Evolutionary conservation across 1,284 basidiomycete species (phyloP).

Genomic region (Calocybe gambosa): DNA sequence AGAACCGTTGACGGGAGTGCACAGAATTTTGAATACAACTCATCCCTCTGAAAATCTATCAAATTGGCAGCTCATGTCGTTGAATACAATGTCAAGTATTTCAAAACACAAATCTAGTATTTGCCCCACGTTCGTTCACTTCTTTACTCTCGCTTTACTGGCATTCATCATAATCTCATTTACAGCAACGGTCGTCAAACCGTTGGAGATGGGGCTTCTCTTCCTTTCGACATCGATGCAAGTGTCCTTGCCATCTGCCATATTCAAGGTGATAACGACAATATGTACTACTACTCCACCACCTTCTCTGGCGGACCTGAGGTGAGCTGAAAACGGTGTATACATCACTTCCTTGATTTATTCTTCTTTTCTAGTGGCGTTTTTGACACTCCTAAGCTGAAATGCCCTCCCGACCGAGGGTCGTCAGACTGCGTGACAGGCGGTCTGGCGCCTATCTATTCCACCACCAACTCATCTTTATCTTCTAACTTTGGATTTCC

Average conservation of each 20-base stretch:
- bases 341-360: slow-evolving; percentile 13
- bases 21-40: slow-evolving; percentile 1
- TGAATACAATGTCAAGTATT: slow-evolving; percentile 63
- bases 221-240: slow-evolving; percentile 68
- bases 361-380: slow-evolving; percentile 55
- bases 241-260: slow-evolving; percentile 80
- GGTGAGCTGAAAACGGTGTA: slow-evolving; percentile 39
- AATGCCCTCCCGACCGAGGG: slow-evolving; percentile 91
- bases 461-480: slow-evolving; percentile 35
- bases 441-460: slow-evolving; percentile 63
- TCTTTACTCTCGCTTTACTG: slow-evolving; percentile 23
- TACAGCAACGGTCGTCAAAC: slow-evolving; percentile 84
- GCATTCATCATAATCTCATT: slow-evolving; percentile 22
- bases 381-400: slow-evolving; percentile 82
- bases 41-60: slow-evolving; percentile 27
- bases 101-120: slow-evolving; percentile 79
- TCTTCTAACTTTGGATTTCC: slow-evolving; percentile 23
- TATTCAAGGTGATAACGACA: slow-evolving; percentile 67
- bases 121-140: slow-evolving; percentile 72
- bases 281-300: slow-evolving; percentile 83
- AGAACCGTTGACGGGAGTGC: slow-evolving; percentile 10
- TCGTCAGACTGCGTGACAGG: slow-evolving; percentile 90
- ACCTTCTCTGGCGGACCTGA: slow-evolving; percentile 84
- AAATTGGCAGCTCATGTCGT: slow-evolving; percentile 81
- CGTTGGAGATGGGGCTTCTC: slow-evolving; percentile 88